Percentiles rank a stretch among this genome's conserved stretches.
Conservation (phyloP, 108 stramenopile species). For the Cyclotella sp. region DNA sequence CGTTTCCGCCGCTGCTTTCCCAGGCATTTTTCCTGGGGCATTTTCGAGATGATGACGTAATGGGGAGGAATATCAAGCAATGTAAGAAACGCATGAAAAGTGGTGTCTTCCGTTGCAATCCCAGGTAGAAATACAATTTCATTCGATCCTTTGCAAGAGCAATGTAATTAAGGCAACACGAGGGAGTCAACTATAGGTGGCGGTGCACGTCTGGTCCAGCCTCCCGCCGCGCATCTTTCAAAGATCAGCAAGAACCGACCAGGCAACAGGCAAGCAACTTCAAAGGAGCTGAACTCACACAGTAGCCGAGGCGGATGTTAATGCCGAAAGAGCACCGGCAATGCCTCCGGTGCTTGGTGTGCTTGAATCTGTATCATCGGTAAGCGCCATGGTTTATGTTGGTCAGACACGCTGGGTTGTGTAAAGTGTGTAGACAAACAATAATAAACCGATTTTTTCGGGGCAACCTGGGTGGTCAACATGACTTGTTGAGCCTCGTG, state of each 20-base stretch:
- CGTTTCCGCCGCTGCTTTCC: conserved; percentile 76
- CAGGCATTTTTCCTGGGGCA: conserved; percentile 81
- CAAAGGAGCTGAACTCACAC: conserved; percentile 23
- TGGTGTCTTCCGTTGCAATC: not conserved
- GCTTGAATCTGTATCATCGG: conserved; percentile 35
- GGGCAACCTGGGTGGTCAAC: too few relatives aligned
- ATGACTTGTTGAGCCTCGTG: too few relatives aligned
- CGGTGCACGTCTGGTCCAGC: too few relatives aligned
- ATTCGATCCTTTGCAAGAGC: too few relatives aligned
- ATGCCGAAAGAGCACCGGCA: conserved; percentile 41
- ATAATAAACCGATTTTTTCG: conserved; percentile 1
- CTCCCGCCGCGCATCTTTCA: not conserved
- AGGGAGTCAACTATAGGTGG: too few relatives aligned
- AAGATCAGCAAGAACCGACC: not conserved
- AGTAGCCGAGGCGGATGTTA: conserved; percentile 37
- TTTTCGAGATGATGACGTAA: not conserved
- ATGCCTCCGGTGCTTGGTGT: conserved; percentile 28
- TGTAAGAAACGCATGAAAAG: not conserved
- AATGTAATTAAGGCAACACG: too few relatives aligned
- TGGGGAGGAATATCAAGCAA: not conserved
- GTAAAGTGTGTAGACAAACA: too few relatives aligned
- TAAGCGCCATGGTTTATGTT: conserved; percentile 39
- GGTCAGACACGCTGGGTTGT: not conserved
- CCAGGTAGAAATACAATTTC: too few relatives aligned
- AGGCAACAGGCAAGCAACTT: not conserved